phyloP scores from a whole-genome alignment of 2,329 filamentous ascomycete genomes.

The Paramyrothecium roridum region DNA sequence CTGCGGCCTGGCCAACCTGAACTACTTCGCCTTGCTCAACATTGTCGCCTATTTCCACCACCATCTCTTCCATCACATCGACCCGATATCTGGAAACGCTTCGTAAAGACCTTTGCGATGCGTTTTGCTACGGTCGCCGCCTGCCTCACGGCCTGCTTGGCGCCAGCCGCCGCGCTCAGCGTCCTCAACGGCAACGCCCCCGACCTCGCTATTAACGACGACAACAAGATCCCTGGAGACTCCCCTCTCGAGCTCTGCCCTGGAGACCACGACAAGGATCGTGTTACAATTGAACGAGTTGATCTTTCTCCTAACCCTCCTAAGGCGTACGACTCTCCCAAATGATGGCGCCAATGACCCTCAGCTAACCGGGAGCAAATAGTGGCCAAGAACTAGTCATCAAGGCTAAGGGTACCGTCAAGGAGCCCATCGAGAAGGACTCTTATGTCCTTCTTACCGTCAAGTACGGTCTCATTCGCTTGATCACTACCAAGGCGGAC shows the following conservation, averaged over 20 bases:
- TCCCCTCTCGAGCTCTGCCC: conserved; percentile 81
- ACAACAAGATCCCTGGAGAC: conserved; percentile 72
- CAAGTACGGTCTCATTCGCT: conserved; percentile 90
- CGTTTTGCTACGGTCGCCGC: conserved; percentile 38
- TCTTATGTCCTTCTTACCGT: conserved; percentile 81
- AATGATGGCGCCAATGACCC: conserved; percentile 3
- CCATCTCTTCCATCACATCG: conserved; percentile 1
- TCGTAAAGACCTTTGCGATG: conserved; percentile 19
- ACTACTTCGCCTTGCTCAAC: background rate
- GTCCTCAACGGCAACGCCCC: conserved; percentile 29
- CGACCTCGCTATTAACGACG: conserved; percentile 41
- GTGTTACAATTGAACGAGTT: conserved; percentile 74
- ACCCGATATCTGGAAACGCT: background rate
- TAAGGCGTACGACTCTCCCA: conserved; percentile 61
- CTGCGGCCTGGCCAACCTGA: background rate
- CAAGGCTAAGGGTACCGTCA: conserved; percentile 72
- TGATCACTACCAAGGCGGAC: conserved; percentile 77
- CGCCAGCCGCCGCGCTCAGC: conserved; percentile 42
- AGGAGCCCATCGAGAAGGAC: conserved; percentile 68
- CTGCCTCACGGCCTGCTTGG: conserved; percentile 41
- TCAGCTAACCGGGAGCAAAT: conserved; percentile 2
- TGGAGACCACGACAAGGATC: conserved; percentile 62
- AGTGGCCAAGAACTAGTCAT: conserved; percentile 80
- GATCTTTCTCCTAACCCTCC: conserved; percentile 86
- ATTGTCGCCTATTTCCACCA: conserved; percentile 1